Percentiles rank a stretch among this genome's conserved stretches.
Evolutionary conservation across 164 flowering plant genomes (phyloP).

Genomic region (Stephania yunnanensis): DNA sequence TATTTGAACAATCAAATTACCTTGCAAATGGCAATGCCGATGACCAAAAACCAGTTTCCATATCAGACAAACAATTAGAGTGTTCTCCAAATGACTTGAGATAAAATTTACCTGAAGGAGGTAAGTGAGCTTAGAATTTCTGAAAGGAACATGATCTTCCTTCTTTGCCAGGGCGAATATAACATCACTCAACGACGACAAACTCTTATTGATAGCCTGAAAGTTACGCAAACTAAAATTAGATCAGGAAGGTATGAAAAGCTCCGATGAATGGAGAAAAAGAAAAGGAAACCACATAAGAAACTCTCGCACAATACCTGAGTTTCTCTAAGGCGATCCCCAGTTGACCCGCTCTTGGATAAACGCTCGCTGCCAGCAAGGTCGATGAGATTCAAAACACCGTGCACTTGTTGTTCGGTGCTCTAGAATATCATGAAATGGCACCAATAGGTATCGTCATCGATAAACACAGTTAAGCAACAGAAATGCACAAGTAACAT

Average conservation of each 20-base stretch:
- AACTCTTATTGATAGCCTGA: constrained; percentile 91
- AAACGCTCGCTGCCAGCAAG: constrained; percentile 99
- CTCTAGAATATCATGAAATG: constrained; percentile 32
- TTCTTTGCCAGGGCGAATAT: constrained; percentile 85
- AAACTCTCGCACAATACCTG: constrained; percentile 40
- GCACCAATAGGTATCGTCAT: not conserved
- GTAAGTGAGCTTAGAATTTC: constrained; percentile 93
- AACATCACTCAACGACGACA: constrained; percentile 83
- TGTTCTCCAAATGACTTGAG: too few species aligned
- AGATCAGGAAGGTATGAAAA: not conserved
- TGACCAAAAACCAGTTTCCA: not conserved
- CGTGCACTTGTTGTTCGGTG: constrained; percentile 95
- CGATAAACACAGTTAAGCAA: not conserved
- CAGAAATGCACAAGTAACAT: not conserved
- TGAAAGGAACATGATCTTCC: constrained; percentile 83
- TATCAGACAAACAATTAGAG: not conserved
- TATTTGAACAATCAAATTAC: not conserved
- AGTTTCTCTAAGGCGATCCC: constrained; percentile 87
- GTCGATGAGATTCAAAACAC: constrained; percentile 86
- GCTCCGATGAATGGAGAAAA: not conserved
- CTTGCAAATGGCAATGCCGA: not conserved
- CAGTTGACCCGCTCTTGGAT: constrained; percentile 93
- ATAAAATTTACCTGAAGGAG: constrained; percentile 75
- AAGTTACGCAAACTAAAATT: not conserved
- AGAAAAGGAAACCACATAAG: not conserved